Evolutionary conservation across 441 rosid genomes (phyloP).

Genomic region (Codiaeum variegatum): DNA sequence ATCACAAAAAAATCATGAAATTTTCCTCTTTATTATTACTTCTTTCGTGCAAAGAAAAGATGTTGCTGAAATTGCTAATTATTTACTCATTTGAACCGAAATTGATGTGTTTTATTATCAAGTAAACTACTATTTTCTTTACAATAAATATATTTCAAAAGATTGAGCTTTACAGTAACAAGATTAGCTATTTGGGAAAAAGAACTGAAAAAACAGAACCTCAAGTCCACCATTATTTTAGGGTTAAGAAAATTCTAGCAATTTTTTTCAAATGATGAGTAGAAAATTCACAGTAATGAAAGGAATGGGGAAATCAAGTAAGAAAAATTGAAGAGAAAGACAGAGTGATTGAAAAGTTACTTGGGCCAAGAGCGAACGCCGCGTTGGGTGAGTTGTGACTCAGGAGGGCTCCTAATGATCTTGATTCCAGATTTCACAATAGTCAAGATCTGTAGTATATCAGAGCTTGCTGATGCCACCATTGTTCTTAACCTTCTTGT

Average conservation of each 20-base stretch:
- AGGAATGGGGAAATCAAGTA: not conserved
- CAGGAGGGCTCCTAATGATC: constrained; percentile 64
- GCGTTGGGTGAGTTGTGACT: constrained; percentile 64
- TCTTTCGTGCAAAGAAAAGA: too few relatives aligned
- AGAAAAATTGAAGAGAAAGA: too few relatives aligned
- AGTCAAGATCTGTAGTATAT: constrained; percentile 45
- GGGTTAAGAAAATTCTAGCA: not conserved
- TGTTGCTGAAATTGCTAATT: too few relatives aligned
- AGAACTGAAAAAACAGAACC: not conserved
- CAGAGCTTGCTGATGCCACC: constrained; percentile 13
- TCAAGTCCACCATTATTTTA: not conserved
- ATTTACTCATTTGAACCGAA: too few relatives aligned
- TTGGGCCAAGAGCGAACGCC: constrained; percentile 81
- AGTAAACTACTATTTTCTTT: not conserved
- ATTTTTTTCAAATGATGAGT: not conserved
- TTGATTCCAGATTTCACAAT: constrained; percentile 66
- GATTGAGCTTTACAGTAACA: too few relatives aligned
- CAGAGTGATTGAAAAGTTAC: constrained; percentile 29
- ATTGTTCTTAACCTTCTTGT: not conserved
- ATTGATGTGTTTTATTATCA: too few relatives aligned
- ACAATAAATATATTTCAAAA: not conserved
- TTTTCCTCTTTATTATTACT: too few relatives aligned
- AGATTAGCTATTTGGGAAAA: too few relatives aligned
- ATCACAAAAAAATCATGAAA: too few relatives aligned
- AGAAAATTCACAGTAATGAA: not conserved